Evolutionary conservation across 2,329 filamentous ascomycete species (phyloP), one percentile per base, ranked within the genome.

Genomic region (Eutypella sp.): DNA sequence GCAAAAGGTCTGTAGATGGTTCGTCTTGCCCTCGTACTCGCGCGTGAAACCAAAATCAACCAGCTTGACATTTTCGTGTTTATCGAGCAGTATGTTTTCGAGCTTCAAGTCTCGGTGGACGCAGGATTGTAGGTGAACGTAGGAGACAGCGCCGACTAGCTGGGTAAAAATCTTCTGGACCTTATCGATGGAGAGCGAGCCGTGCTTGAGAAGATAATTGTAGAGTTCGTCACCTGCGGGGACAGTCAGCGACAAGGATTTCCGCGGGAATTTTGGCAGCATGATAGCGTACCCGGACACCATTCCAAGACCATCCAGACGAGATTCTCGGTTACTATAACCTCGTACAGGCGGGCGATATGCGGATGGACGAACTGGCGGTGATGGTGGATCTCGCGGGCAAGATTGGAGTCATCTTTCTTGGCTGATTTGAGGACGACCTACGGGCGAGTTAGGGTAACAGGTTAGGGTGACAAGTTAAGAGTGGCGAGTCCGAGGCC

Each of bases 301-400:
- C 96, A 99, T 71, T 99, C 93, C 59, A 99, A 73, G 24, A 95
- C 93, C 61, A 99, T 78, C 93, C 93, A 99, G 43, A 99, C 95
- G 66, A 97, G 69, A 41, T 75, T 84, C 69, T 99, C 93, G 2
- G 93, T 99, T 51, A 99, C 91, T 58, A 99, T 95, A 49, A 99
- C 92, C 73, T 99, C 93, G 73, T 99, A 97, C 19, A 99, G 75
- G 42, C 93, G 82, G 39, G 93, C 91, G 59, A 99, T 99, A 69
- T 99, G 93, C 19, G 93, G 93, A 63, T 99, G 93, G 54, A 96
- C 79, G 68, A 99, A 96, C 68, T 99, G 93, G 56, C 93, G 87
- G 66, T 99, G 93, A 66, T 99, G 93, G 67, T 99, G 93, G 58
- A 99, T 99, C 67, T 99, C 93, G 57, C 93, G 87, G 15, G 92